Evolutionary conservation across 306 rosid genomes (phyloP), one percentile per base, ranked within the genome.

Genomic region (Cercis canadensis): DNA sequence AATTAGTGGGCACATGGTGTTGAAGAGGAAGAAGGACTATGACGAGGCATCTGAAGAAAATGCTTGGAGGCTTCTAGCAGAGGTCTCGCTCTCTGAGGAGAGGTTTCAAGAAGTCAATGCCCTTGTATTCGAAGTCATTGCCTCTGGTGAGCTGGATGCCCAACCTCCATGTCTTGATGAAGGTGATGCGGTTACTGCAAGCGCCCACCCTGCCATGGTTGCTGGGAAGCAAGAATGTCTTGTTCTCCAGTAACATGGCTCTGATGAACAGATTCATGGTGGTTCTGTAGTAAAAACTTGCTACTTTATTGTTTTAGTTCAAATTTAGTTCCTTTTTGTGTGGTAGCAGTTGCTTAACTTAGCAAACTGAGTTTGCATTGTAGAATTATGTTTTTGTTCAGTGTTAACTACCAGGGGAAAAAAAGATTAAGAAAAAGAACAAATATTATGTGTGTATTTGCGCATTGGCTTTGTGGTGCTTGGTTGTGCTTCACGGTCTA

Each of bases 51-150:
- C 97, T 17, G 97, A 92, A 80, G 91, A 81, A 77, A 90, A 92
- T 65, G 98, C 98, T 33, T 88, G 97, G 90, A 86, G 83, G 82
- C 98, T 92, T 58, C 98, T 92, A 37, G 98, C 97, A 0, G 98
- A 81, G 87, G 98, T 92, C 12, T 92, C 98, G 14, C 92, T 92
- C 40, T 92, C 98, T 1, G 90, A 88, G 65, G 97, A 80, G 76
- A 85, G 98, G 83, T 92, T 90, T 67, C 81, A 82, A 73, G 98
- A 92, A 84, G 98, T 92, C 77, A 78, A 63, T 34, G 87, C 87
- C 34, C 86, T 90, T 62, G 76, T 94, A 9, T 90, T 90, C 56
- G 92, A 83, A 83, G 89, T 87, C 70, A 81, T 87, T 62, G 77
- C 83, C 65, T 73, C 70, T 14, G 74, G 0, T 17, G 86, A 73